These are phyloP conservation scores for Boletus coccyginus DNA, from an alignment of 768 basidiomycete species.

Conservation along the genomic window DNA sequence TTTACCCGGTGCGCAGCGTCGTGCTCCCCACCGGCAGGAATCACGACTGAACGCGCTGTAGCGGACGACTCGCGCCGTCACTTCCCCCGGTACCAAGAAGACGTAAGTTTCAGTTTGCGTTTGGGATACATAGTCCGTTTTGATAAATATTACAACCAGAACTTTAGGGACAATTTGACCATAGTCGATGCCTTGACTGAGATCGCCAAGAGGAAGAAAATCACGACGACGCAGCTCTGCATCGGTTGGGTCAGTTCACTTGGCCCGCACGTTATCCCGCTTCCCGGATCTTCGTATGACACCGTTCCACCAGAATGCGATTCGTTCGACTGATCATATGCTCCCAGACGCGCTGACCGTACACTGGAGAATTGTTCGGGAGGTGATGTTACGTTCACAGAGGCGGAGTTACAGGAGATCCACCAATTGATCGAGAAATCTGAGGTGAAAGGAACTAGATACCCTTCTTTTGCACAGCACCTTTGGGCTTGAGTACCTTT, in stretches of 20 bases:
- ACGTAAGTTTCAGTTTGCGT: slow-evolving; percentile 23
- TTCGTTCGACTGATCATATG: background rate
- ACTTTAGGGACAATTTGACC: slow-evolving; percentile 39
- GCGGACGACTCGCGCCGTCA: slow-evolving; percentile 39
- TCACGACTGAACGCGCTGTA: slow-evolving; percentile 13
- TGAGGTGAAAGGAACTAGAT: slow-evolving; percentile 41
- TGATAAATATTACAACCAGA: slow-evolving; percentile 17
- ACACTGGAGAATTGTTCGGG: slow-evolving; percentile 47
- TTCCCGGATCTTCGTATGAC: slow-evolving; percentile 46
- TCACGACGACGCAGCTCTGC: slow-evolving; percentile 42
- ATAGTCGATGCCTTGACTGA: slow-evolving; percentile 41
- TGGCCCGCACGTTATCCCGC: slow-evolving; percentile 45
- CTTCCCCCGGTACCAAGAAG: slow-evolving; percentile 43
- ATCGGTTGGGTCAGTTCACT: slow-evolving; percentile 43
- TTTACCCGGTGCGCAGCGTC: slow-evolving; percentile 24
- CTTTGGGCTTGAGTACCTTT: slow-evolving; percentile 33
- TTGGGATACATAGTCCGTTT: background rate
- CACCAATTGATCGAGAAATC: slow-evolving; percentile 33
- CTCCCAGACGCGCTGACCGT: slow-evolving; percentile 32
- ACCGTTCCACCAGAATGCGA: background rate
- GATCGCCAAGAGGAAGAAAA: slow-evolving; percentile 41
- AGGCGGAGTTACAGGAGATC: slow-evolving; percentile 41
- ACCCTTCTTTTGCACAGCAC: slow-evolving; percentile 20
- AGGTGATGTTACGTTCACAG: slow-evolving; percentile 40
- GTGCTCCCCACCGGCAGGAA: background rate